Base-by-base conservation (phyloP, 306 rosid genomes). In the Prosopis cineraria region DNA sequence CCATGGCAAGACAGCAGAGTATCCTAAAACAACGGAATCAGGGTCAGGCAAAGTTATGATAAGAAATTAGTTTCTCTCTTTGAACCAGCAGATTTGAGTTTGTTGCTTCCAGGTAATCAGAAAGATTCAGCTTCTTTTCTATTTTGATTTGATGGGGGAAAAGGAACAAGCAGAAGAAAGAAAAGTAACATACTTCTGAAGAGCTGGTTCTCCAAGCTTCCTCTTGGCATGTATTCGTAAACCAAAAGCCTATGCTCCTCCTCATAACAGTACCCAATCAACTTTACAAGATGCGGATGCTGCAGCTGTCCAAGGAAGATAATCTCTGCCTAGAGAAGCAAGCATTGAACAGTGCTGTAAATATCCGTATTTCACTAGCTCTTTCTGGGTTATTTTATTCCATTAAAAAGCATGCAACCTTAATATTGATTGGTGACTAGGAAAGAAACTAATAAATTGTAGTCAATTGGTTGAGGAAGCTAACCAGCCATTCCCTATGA, bases 401-500 rank as follows among this genome's bases (percentile, higher is more conserved):
- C 44, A 10, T 29, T 24, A 24, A 45, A 48, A 20, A 29, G 4
- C 27, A 22, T 17, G 60, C 36, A 31, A 47, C 55, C 5, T 37
- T 22, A 65, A 70, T 66, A 68, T 56, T 77, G 70, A 60, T 33
- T 8, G 47, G 33, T 60, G 48, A 59, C 47, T 62, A 29, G 31
- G 39, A 44, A 8, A 33, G 19, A 29, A 74, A 74, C 41, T 8
- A 20, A 59, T 29, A 68, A 58, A 64, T 43, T 53, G 17, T 50
- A 56, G 41, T 65, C 12, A 19, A 39, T 65, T 7, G 13, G 1
- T 62, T 70, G 14, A 74, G 58, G 70, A 67, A 71, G 19, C 89
- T 79, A 76, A 94, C 97, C 97, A 94, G 88, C 96, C 98, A 94
- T 74, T 94, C 98, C 30, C 82, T 90, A 45, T 94, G 93, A 80